Evolutionary conservation across 1,284 basidiomycete genomes (phyloP).

Genomic region (Sanguinoderma infundibulare): DNA sequence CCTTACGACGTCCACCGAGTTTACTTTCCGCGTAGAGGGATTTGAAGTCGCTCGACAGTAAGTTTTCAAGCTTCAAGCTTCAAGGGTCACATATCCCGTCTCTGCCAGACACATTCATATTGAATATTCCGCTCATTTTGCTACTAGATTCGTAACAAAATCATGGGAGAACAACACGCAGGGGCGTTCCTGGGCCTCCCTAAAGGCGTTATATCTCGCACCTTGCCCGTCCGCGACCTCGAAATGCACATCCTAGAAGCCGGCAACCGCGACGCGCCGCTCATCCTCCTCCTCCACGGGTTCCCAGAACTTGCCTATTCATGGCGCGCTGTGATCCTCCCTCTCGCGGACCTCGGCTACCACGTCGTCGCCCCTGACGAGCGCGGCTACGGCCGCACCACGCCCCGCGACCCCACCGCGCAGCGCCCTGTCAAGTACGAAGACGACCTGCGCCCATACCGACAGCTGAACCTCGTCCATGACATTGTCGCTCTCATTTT

Average conservation of each 20-base stretch:
- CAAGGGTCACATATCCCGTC: no score
- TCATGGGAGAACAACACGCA: background rate
- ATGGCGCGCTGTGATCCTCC: slow-evolving; percentile 60
- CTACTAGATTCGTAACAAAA: background rate
- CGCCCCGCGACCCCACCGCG: slow-evolving; percentile 15
- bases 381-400: slow-evolving; percentile 40
- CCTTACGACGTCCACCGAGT: no score
- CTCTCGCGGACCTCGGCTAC: slow-evolving; percentile 47
- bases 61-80: no score
- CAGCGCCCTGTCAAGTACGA: slow-evolving; percentile 41
- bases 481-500: slow-evolving; percentile 57
- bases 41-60: no score
- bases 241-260: slow-evolving; percentile 59
- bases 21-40: no score
- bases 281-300: slow-evolving; percentile 66
- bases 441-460: slow-evolving; percentile 54
- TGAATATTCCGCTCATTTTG: background rate
- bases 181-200: slow-evolving; percentile 9
- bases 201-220: slow-evolving; percentile 22
- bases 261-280: slow-evolving; percentile 39
- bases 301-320: slow-evolving; percentile 71
- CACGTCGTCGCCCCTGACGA: slow-evolving; percentile 41
- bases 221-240: slow-evolving; percentile 43
- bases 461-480: slow-evolving; percentile 51
- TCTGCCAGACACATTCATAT: no score